Percentiles rank a stretch among this genome's conserved stretches.
These are phyloP conservation scores for Rheum nobile DNA, from an alignment of 148 eudicot species.

Conservation along the genomic window DNA sequence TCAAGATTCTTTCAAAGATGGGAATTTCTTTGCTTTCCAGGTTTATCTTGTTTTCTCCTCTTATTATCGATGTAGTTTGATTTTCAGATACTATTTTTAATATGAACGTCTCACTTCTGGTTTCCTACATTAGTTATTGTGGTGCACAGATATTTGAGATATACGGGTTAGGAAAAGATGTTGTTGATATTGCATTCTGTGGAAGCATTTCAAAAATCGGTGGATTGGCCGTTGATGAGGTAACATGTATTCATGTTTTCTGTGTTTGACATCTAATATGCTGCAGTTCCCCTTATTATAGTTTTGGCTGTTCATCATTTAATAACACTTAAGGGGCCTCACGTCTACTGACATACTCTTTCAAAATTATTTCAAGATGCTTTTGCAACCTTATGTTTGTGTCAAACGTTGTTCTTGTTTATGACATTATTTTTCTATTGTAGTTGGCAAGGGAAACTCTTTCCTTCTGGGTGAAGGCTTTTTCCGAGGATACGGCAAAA, in stretches of 20 bases:
- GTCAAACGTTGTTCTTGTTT: background rate
- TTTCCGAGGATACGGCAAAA: slow-evolving; percentile 97
- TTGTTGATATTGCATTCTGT: slow-evolving; percentile 78
- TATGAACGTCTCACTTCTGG: slow-evolving; percentile 1
- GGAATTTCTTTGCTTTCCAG: slow-evolving; percentile 97
- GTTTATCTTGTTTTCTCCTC: slow-evolving; percentile 25
- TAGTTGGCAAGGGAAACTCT: slow-evolving; percentile 96
- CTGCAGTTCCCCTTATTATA: background rate
- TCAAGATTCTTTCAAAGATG: slow-evolving; percentile 95
- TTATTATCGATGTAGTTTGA: background rate
- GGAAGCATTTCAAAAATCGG: slow-evolving; percentile 86
- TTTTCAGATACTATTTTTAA: background rate
- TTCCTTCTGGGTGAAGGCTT: slow-evolving; percentile 99
- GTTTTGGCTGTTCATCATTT: background rate
- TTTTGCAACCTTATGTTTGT: background rate
- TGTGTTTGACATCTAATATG: background rate
- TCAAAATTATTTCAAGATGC: background rate
- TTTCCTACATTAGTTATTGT: slow-evolving; percentile 54
- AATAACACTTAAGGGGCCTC: background rate
- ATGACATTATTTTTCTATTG: slow-evolving; percentile 17
- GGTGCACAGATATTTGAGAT: slow-evolving; percentile 99
- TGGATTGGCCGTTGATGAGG: slow-evolving; percentile 97
- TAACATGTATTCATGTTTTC: slow-evolving; percentile 15
- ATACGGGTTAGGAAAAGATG: slow-evolving; percentile 84
- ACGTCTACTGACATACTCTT: background rate